A percentile compares a stretch with the other conserved stretches of the same genome.
Conservation (phyloP, 805 yeast species). For the Kazachstania viticola region DNA sequence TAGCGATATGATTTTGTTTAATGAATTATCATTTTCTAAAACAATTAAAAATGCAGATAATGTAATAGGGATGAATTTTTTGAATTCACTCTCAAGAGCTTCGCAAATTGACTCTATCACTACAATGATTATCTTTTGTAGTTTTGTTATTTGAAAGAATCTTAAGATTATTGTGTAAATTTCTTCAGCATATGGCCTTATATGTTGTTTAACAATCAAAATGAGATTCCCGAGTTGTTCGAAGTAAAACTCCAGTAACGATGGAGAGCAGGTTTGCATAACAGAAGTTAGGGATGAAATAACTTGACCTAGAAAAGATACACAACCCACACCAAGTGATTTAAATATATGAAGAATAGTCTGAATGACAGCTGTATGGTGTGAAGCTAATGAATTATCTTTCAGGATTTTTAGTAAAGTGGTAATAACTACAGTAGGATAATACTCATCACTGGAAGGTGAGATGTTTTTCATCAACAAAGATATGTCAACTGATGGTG, state of each 20-base stretch:
- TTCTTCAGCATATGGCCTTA: constrained; percentile 65
- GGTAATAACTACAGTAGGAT: constrained; percentile 84
- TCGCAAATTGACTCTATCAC: constrained; percentile 70
- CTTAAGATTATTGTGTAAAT: constrained; percentile 63
- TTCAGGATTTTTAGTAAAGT: constrained; percentile 71
- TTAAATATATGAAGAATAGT: constrained; percentile 84
- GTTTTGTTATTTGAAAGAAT: constrained; percentile 44
- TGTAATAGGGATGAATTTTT: constrained; percentile 61
- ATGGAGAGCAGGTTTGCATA: constrained; percentile 63
- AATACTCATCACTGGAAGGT: constrained; percentile 82
- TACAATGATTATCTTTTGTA: constrained; percentile 65
- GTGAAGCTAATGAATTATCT: constrained; percentile 70
- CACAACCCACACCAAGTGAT: constrained; percentile 76
- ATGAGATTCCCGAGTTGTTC: constrained; percentile 72
- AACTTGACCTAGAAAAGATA: constrained; percentile 71
- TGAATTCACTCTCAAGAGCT: constrained; percentile 86
- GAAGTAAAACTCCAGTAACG: constrained; percentile 73
- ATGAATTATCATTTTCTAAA: constrained; percentile 55
- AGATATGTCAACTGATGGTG: constrained; percentile 81
- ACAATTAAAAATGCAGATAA: constrained; percentile 62
- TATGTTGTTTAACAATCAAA: constrained; percentile 75
- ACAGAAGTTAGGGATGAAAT: constrained; percentile 76
- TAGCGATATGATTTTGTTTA: constrained; percentile 44
- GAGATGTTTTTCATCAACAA: constrained; percentile 84
- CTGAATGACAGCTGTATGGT: constrained; percentile 81